Evolutionary conservation across 2,329 filamentous ascomycete species (phyloP), one percentile per base, ranked within the genome.

Genomic region (Monilinia laxa): DNA sequence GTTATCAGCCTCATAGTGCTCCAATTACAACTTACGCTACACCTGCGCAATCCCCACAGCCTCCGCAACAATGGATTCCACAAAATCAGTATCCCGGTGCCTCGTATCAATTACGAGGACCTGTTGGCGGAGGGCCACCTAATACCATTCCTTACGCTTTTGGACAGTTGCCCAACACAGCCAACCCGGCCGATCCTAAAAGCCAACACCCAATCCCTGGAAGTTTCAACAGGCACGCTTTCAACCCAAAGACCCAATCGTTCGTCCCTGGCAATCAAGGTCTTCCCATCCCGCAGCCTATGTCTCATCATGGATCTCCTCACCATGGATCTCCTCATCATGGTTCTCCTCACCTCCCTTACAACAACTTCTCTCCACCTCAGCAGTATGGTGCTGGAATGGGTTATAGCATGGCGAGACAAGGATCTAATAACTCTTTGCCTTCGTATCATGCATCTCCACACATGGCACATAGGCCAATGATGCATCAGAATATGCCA

Each of bases 171-270:
- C 90, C 91, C 4, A 85, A 83, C 23, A 87, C 90, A 69, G 82
- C 84, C 62, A 88, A 88, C 59, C 87, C 91, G 35, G 84, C 90
- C 69, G 90, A 90, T 73, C 86, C 88, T 11, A 88, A 90, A 77
- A 86, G 85, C 67, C 90, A 93, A 75, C 92, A 97, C 76, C 91
- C 92, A 7, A 87, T 96, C 66, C 91, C 92, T 18, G 92, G 92
- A 47, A 95, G 90, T 78, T 96, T 87, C 76, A 92, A 90, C 75
- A 85, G 93, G 67, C 91, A 92, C 73, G 87, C 90, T 16, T 97
- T 98, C 80, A 97, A 97, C 75, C 94, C 93, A 0, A 93, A 96
- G 79, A 97, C 91, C 20, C 91, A 96, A 75, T 91, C 93, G 0
- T 97, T 98, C 77, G 86, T 97, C 31, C 94, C 94, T 1, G 83